Conservation (phyloP, 495 filamentous ascomycete species). For the Cladorrhinum samala region DNA sequence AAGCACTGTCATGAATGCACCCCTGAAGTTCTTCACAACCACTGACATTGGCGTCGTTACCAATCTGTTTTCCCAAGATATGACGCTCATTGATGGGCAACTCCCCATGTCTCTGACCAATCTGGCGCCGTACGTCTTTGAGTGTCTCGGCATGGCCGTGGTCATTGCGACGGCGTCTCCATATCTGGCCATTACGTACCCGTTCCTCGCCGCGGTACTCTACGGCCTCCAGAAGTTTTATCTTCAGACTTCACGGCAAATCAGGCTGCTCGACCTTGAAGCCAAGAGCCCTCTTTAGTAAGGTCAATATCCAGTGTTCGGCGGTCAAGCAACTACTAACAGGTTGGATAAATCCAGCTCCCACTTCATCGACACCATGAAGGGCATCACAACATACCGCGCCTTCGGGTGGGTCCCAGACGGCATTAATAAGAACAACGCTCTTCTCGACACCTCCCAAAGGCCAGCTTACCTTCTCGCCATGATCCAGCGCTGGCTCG, state of each 20-base stretch:
- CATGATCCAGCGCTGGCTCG: slow-evolving; percentile 51
- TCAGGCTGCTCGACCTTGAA: slow-evolving; percentile 51
- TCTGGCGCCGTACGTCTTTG: slow-evolving; percentile 1
- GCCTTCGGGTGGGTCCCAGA: slow-evolving; percentile 42
- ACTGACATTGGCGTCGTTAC: slow-evolving; percentile 23
- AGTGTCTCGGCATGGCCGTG: slow-evolving; percentile 19
- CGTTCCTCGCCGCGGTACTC: slow-evolving; percentile 29
- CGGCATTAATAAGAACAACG: slow-evolving; percentile 41
- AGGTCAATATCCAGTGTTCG: background rate
- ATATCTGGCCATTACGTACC: slow-evolving; percentile 20
- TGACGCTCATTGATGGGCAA: slow-evolving; percentile 24
- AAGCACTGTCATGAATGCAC: slow-evolving; percentile 19
- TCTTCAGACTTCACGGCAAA: slow-evolving; percentile 50
- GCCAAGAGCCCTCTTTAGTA: slow-evolving; percentile 24
- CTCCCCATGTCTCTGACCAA: slow-evolving; percentile 20
- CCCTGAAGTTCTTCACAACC: slow-evolving; percentile 20
- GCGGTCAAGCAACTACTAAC: background rate
- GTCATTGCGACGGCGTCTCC: slow-evolving; percentile 26
- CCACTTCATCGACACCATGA: slow-evolving; percentile 41
- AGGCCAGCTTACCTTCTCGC: slow-evolving; percentile 46
- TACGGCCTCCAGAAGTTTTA: slow-evolving; percentile 49
- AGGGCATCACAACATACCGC: slow-evolving; percentile 44
- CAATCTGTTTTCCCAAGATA: slow-evolving; percentile 37
- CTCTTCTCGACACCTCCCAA: slow-evolving; percentile 49
- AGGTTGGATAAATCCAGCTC: slow-evolving; percentile 17